phyloP scores from a whole-genome alignment of 148 eudicot species.

The Persicaria tinctoria region DNA sequence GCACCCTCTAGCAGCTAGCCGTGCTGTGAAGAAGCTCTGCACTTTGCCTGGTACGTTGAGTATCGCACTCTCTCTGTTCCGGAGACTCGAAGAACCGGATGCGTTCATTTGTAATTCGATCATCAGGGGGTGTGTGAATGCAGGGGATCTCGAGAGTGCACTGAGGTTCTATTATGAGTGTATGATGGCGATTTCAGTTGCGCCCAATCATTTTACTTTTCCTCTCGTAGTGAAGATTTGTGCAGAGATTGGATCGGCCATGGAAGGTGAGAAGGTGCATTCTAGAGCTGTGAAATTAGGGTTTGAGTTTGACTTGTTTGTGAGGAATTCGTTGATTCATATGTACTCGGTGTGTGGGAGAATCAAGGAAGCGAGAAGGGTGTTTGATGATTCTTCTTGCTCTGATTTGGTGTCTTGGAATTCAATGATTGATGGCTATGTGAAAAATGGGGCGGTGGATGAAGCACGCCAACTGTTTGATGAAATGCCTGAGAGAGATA shows the following conservation, averaged over 20 bases:
- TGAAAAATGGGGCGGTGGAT: constrained; percentile 36
- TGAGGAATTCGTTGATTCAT: constrained; percentile 13
- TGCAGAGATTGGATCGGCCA: constrained; percentile 10
- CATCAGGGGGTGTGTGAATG: constrained; percentile 35
- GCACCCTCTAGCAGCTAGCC: constrained; percentile 38
- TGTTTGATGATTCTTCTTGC: constrained; percentile 36
- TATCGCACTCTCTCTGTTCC: constrained; percentile 31
- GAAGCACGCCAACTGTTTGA: constrained; percentile 32
- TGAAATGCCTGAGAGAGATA: constrained; percentile 44
- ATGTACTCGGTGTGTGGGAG: constrained; percentile 34
- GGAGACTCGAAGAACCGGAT: constrained; percentile 34
- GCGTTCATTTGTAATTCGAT: constrained; percentile 54
- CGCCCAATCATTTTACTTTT: constrained; percentile 14
- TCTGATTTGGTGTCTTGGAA: constrained; percentile 54
- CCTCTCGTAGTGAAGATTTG: constrained; percentile 14
- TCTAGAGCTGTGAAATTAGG: constrained; percentile 14
- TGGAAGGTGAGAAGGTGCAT: constrained; percentile 12
- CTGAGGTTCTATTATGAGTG: constrained; percentile 32
- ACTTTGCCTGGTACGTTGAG: constrained; percentile 25
- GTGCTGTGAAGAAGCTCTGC: constrained; percentile 41
- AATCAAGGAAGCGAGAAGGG: constrained; percentile 31
- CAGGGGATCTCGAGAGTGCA: constrained; percentile 26
- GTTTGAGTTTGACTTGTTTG: constrained; percentile 14
- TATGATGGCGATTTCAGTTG: constrained; percentile 25
- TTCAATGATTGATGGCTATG: constrained; percentile 52